phyloP scores from a whole-genome alignment of 805 yeast genomes.

The Phaffomyces opuntiae region DNA sequence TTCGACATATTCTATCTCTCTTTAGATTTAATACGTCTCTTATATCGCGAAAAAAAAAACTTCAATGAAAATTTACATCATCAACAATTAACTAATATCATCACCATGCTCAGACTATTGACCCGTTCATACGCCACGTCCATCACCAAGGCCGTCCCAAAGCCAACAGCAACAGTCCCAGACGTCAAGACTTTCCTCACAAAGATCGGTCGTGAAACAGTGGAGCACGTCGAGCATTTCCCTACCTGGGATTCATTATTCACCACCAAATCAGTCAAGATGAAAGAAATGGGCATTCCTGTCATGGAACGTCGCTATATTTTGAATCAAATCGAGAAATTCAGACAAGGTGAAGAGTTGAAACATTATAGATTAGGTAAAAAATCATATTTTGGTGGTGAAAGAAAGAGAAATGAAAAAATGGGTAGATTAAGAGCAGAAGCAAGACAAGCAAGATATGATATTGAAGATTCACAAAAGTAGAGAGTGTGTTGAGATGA shows the following conservation, averaged over 20 bases:
- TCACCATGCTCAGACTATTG: slow-evolving; percentile 1
- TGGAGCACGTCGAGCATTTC: slow-evolving; percentile 61
- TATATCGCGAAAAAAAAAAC: too few species aligned
- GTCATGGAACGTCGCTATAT: slow-evolving; percentile 66
- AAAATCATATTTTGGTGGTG: slow-evolving; percentile 78
- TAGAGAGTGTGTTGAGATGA: background rate
- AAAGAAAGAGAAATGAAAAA: slow-evolving; percentile 65
- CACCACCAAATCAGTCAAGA: slow-evolving; percentile 39
- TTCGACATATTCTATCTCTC: too few species aligned
- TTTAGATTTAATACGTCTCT: too few species aligned
- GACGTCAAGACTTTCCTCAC: slow-evolving; percentile 68
- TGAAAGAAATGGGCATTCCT: slow-evolving; percentile 77
- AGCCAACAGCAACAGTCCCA: slow-evolving; percentile 48
- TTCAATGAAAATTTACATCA: too few species aligned
- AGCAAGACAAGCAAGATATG: slow-evolving; percentile 23
- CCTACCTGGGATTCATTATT: slow-evolving; percentile 69
- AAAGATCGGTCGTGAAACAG: slow-evolving; percentile 71
- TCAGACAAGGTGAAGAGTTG: slow-evolving; percentile 47
- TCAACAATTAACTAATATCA: too few species aligned
- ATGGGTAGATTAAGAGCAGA: slow-evolving; percentile 52
- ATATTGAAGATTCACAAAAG: slow-evolving; percentile 18
- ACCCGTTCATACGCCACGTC: slow-evolving; percentile 1
- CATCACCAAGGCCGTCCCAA: slow-evolving; percentile 25
- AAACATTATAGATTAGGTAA: slow-evolving; percentile 56
- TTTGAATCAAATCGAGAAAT: slow-evolving; percentile 64